Evolutionary conservation across 441 rosid genomes (phyloP).

Genomic region (Macaranga tanarius): DNA sequence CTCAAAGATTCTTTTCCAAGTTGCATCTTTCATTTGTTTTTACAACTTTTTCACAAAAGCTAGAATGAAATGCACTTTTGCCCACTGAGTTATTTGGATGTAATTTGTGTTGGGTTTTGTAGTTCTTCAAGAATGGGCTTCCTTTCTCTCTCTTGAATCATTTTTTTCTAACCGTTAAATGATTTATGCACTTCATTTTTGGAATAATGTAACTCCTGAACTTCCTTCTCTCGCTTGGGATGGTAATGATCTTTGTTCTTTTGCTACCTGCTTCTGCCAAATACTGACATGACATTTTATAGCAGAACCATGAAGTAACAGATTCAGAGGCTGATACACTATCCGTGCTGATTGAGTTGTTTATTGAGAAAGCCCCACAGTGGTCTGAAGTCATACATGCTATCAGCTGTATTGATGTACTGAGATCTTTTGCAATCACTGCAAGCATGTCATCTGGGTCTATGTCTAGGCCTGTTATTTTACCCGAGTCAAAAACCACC

Average conservation of each 20-base stretch:
- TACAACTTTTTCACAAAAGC: too few relatives aligned
- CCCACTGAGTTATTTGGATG: background rate
- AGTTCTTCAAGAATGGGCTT: background rate
- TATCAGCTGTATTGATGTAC: constrained; percentile 72
- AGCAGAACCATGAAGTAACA: constrained; percentile 71
- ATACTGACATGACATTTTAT: constrained; percentile 31
- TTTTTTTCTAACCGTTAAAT: background rate
- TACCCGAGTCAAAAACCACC: constrained; percentile 46
- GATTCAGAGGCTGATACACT: constrained; percentile 86
- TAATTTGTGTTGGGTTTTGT: background rate
- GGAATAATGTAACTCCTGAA: background rate
- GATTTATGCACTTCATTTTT: constrained; percentile 6
- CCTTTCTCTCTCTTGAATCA: background rate
- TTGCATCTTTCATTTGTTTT: background rate
- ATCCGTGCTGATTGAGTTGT: constrained; percentile 69
- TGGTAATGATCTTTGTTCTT: constrained; percentile 5
- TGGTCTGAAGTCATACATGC: constrained; percentile 80
- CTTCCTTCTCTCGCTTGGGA: background rate
- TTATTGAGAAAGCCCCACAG: constrained; percentile 66
- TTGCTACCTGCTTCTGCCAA: constrained; percentile 11
- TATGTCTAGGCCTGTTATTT: constrained; percentile 65
- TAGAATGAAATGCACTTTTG: background rate
- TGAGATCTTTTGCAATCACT: constrained; percentile 71
- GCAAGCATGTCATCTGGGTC: constrained; percentile 63
- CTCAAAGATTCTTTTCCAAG: background rate